Conservation (phyloP, 2,329 filamentous ascomycete species). For the Colletotrichum sp. region DNA sequence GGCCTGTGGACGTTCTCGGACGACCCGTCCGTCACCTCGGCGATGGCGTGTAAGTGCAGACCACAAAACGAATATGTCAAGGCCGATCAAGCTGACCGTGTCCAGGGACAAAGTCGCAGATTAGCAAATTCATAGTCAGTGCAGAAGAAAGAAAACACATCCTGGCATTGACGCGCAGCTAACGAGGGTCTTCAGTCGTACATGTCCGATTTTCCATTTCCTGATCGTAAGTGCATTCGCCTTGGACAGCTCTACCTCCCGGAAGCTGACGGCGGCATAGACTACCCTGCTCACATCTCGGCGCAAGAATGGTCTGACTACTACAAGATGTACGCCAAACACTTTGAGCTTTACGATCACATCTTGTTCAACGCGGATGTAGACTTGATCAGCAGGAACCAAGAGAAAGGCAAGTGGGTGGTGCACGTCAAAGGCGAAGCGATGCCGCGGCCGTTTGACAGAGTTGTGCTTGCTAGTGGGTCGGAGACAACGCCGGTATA, state of each 20-base stretch:
- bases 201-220: slow-evolving; percentile 27
- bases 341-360: slow-evolving; percentile 21
- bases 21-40: slow-evolving; percentile 24
- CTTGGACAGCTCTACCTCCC: not conserved
- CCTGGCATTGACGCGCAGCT: not conserved
- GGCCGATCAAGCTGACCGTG: not conserved
- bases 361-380: slow-evolving; percentile 23
- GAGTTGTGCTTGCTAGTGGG: slow-evolving; percentile 26
- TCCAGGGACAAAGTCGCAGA: slow-evolving; percentile 7
- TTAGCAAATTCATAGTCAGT: slow-evolving; percentile 29
- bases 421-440: slow-evolving; percentile 17
- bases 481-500: slow-evolving; percentile 20
- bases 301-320: slow-evolving; percentile 17
- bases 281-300: not conserved
- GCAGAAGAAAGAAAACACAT: not conserved
- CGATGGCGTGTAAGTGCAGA: slow-evolving; percentile 7
- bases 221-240: slow-evolving; percentile 17
- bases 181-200: not conserved
- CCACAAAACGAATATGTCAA: not conserved
- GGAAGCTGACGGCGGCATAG: not conserved
- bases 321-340: slow-evolving; percentile 25
- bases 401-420: slow-evolving; percentile 20
- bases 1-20: slow-evolving; percentile 27
- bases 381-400: slow-evolving; percentile 16
- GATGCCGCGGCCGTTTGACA: slow-evolving; percentile 24